Percentiles rank a stretch among this genome's conserved stretches.
Conservation (phyloP, 164 flowering plant genomes). For the Vitis labrusca region DNA sequence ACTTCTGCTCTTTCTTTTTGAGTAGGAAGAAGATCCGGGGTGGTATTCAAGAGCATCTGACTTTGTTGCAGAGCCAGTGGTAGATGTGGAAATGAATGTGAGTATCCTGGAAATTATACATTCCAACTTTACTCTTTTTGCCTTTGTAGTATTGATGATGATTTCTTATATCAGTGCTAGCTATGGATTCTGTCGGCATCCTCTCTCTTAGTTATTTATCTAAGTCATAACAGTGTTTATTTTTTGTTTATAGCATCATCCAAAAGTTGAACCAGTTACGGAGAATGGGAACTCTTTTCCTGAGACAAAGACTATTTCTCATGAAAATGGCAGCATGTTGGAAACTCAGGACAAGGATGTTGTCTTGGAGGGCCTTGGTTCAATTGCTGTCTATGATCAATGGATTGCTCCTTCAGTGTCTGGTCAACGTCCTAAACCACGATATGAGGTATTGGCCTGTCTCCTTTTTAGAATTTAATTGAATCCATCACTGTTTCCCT, state of each 20-base stretch:
- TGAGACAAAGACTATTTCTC: slow-evolving; percentile 64
- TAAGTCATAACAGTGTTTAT: background rate
- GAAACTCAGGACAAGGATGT: slow-evolving; percentile 92
- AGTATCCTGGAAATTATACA: slow-evolving; percentile 29
- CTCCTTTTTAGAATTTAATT: background rate
- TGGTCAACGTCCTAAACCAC: slow-evolving; percentile 83
- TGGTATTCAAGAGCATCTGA: slow-evolving; percentile 96
- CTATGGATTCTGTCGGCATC: background rate
- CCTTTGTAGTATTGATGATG: background rate
- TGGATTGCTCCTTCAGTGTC: slow-evolving; percentile 85
- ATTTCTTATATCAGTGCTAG: background rate
- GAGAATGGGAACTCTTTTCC: slow-evolving; percentile 66
- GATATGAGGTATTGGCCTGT: slow-evolving; percentile 79
- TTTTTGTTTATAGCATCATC: slow-evolving; percentile 42
- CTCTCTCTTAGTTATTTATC: background rate
- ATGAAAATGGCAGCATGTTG: slow-evolving; percentile 60
- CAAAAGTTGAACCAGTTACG: slow-evolving; percentile 39
- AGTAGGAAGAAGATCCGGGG: slow-evolving; percentile 95
- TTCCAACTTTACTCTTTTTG: background rate
- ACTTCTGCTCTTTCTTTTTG: slow-evolving; percentile 13
- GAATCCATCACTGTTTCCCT: background rate
- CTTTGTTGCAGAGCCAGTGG: slow-evolving; percentile 61
- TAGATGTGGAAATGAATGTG: slow-evolving; percentile 86
- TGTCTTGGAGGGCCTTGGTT: slow-evolving; percentile 68
- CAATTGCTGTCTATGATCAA: slow-evolving; percentile 80